Evolutionary conservation across 2,329 filamentous ascomycete species (phyloP), one percentile per base, ranked within the genome.

Genomic region (Fusarium sp.): DNA sequence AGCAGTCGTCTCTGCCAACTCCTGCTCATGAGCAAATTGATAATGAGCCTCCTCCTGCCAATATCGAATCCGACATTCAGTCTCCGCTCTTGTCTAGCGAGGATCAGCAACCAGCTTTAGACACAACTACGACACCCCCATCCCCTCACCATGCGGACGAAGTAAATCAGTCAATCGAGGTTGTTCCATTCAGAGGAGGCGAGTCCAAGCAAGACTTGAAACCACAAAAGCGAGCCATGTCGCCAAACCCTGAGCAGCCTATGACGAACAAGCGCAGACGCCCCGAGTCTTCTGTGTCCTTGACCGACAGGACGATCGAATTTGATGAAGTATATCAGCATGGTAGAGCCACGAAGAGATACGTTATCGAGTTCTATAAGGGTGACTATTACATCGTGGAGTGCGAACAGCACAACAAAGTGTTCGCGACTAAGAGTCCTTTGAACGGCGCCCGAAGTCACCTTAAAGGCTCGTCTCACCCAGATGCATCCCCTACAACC

Each of bases 311-410:
- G 10, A 9, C 45, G 0, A 63, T 70, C 48, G 41, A 53, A 0
- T 70, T 70, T 16, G 37, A 56, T 0, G 9, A 72, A 8, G 37
- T 72, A 0, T 72, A 48, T 34, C 66, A 60, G 30, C 13, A 55
- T 3, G 70, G 70, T 7, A 44, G 61, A 1, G 62, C 70, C 2
- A 1, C 16, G 1, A 20, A 18, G 2, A 61, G 55, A 4, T 63
- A 68, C 11, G 29, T 44, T 0, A 72, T 72, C 0, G 32, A 45
- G 4, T 12, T 24, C 0, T 61, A 51, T 2, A 18, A 16, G 1
- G 58, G 29, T 0, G 3, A 8, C 1, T 72, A 63, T 54, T 72
- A 72, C 22, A 68, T 72, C 2, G 13, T 70, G 0, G 51, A 61
- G 25, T 72, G 69, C 6, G 24, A 52, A 2, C 12, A 59, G 4